phyloP scores from a whole-genome alignment of 257 asterid genomes.

The Penstemon eatonii region DNA sequence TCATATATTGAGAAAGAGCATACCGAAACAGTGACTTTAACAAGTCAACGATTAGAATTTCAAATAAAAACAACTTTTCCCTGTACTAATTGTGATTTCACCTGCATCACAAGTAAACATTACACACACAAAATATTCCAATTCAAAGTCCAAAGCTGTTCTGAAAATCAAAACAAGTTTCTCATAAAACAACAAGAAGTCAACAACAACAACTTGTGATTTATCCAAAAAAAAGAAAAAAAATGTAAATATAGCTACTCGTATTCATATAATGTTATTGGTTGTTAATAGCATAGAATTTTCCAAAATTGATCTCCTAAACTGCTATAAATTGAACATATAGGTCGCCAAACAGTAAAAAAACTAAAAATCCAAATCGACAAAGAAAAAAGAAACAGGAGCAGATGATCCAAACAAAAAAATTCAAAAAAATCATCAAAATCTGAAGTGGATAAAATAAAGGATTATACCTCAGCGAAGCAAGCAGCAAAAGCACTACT shows the following conservation, averaged over 20 bases:
- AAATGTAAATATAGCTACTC: no score
- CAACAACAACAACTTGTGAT: no score
- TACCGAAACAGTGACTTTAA: constrained; percentile 20
- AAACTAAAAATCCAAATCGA: background rate
- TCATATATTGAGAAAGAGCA: background rate
- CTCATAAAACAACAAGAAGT: no score
- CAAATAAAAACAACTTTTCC: constrained; percentile 7
- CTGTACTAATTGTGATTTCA: constrained; percentile 9
- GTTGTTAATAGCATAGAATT: background rate
- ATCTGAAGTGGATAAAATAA: background rate
- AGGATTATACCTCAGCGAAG: constrained; percentile 71
- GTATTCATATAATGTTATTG: background rate
- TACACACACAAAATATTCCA: background rate
- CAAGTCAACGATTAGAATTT: constrained; percentile 22
- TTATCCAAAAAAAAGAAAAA: no score
- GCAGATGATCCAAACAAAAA: constrained; percentile 1
- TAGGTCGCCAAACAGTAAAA: background rate
- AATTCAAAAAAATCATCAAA: background rate
- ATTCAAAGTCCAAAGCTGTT: background rate
- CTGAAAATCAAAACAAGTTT: no score
- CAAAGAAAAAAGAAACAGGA: background rate
- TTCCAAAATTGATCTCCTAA: background rate
- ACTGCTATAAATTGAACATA: constrained; percentile 8
- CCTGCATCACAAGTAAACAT: constrained; percentile 14
- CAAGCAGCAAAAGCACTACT: constrained; percentile 96